phyloP scores from a whole-genome alignment of 306 rosid species.

The Sphenostylis stenocarpa region DNA sequence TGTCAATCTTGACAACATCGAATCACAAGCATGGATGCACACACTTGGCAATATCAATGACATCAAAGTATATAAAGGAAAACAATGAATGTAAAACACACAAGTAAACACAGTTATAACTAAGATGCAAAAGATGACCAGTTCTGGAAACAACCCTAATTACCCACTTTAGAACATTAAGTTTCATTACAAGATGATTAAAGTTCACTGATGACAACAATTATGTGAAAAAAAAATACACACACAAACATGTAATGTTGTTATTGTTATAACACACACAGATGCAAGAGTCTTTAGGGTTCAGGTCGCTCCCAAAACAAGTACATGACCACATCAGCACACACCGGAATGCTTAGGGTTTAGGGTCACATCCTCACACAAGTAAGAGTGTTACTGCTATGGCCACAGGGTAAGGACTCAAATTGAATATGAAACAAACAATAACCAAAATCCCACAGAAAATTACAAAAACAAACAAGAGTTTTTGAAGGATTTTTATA shows the following conservation, averaged over 20 bases:
- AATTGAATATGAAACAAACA: constrained; percentile 12
- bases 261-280: neutral
- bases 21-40: constrained; percentile 3
- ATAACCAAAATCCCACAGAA: neutral
- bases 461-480: neutral
- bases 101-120: constrained; percentile 9
- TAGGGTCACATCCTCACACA: neutral
- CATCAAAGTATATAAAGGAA: constrained; percentile 16
- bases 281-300: neutral
- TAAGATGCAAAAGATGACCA: neutral
- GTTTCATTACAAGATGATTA: constrained; percentile 1
- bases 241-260: neutral
- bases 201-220: neutral
- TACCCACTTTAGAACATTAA: constrained; percentile 15
- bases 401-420: constrained; percentile 1
- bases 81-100: neutral
- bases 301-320: neutral
- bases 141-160: neutral
- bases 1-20: constrained; percentile 15
- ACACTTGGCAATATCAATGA: neutral
- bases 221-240: neutral
- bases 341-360: neutral
- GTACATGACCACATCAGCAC: neutral
- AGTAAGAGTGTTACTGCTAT: neutral
- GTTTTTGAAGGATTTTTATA: constrained; percentile 5